Evolutionary conservation across 176 grass and related monocot species (phyloP).

Genomic region (Carex kokanica): DNA sequence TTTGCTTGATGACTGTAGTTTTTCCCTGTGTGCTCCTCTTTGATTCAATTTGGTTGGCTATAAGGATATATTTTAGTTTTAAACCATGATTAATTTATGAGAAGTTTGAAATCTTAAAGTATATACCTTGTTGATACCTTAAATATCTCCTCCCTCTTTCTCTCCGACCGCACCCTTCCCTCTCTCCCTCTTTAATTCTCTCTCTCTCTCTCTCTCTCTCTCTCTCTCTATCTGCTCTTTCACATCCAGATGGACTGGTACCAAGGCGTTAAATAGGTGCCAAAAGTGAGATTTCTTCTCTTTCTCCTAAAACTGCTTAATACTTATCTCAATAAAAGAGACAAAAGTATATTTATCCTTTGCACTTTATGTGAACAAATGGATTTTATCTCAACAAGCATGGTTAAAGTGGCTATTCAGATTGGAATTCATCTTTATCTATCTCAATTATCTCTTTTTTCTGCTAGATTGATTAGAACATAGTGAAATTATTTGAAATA

Average conservation of each 20-base stretch:
- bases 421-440: not conserved
- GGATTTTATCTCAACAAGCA: constrained; percentile 9
- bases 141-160: not conserved
- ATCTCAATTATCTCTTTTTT: not conserved
- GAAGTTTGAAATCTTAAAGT: not conserved
- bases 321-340: not conserved
- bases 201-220: too few species aligned
- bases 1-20: not conserved
- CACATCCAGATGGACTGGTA: not conserved
- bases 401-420: not conserved
- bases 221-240: not conserved
- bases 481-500: not conserved
- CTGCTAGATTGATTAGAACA: not conserved
- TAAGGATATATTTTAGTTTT: not conserved
- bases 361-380: constrained; percentile 11
- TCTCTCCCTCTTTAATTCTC: not conserved
- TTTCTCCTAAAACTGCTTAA: not conserved
- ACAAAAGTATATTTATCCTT: not conserved
- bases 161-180: not conserved
- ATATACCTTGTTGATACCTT: constrained; percentile 8
- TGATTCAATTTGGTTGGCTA: not conserved
- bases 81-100: not conserved
- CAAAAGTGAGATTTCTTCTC: not conserved
- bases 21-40: not conserved
- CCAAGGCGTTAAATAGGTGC: not conserved